phyloP scores from a whole-genome alignment of 1,139 yeast species.

The Trichomonascaceae sp. region DNA sequence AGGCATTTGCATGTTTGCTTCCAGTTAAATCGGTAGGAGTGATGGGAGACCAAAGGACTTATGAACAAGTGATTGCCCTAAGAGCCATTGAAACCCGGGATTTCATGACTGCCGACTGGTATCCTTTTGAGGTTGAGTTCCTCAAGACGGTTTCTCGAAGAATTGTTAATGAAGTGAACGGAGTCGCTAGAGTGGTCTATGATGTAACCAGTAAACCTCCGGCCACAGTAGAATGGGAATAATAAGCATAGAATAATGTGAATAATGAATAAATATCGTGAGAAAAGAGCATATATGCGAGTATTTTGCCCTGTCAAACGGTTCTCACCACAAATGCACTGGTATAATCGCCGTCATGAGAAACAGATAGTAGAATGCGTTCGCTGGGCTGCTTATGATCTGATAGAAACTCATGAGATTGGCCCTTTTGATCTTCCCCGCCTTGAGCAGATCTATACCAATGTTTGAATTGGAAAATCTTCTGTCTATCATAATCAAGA shows the following conservation, averaged over 20 bases:
- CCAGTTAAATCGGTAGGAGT: constrained; percentile 99
- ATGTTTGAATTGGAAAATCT: constrained; percentile 46
- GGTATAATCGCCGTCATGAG: constrained; percentile 59
- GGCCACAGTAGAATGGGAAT: constrained; percentile 99
- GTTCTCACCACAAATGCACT: constrained; percentile 29
- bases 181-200: constrained; percentile 98
- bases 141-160: constrained; percentile 90
- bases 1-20: constrained; percentile 93
- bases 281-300: neutral
- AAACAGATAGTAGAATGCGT: constrained; percentile 48
- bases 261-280: neutral
- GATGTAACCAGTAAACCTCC: constrained; percentile 99
- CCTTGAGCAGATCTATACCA: constrained; percentile 46
- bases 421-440: constrained; percentile 19
- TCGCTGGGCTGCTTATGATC: constrained; percentile 31
- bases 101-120: constrained; percentile 99
- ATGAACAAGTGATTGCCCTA: constrained; percentile 97
- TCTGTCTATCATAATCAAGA: constrained; percentile 46
- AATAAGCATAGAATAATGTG: constrained; percentile 23
- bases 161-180: constrained; percentile 96
- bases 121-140: constrained; percentile 85
- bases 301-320: no score
- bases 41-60: constrained; percentile 99
- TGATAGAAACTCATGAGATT: constrained; percentile 23
- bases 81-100: constrained; percentile 97